Base-by-base conservation (phyloP, 2,329 filamentous ascomycete genomes). In the Alternaria burnsii region DNA sequence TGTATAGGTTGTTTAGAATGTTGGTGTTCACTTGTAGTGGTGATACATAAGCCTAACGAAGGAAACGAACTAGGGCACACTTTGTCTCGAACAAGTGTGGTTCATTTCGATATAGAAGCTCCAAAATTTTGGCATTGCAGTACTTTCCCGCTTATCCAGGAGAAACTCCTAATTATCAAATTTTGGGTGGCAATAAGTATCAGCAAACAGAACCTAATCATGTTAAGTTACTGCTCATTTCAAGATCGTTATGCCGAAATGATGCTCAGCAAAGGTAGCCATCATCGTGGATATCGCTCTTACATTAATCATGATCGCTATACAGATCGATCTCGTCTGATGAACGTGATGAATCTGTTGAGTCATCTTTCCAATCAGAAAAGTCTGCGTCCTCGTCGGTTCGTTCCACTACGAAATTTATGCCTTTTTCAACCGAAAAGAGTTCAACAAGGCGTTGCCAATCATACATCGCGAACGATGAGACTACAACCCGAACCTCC, bases 241-340 rank as follows among this genome's bases (percentile, higher is more conserved):
- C 38, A 20, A 40, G 4, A 40, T 40, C 22, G 18, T 18, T 22
- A 34, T 34, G 30, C 12, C 1, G 3, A 6, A 48, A 14, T 22
- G 14, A 34, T 18, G 20, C 18, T 7, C 11, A n/a, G 30, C 18
- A 48, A 34, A 48, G 30, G 46, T 30, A 20, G 30, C 7, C 34
- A 30, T 16, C 14, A 24, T 48, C 46, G 3, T 24, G 30, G 24
- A 14, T 32, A 24, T 22, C 5, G 28, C 46, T 11, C 10, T 22
- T 50, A 3, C 14, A 50, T 50, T 20, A 50, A 5, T 26, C 46
- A 34, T 59, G 40, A 28, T 62, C 51, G 14, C 65, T 60, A 20
- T 68, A 69, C 34, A 69, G 36, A 26, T 66, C 56, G 18, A 66
- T 58, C 16, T 69, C 67, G 46, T 65, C 54, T 3, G 65, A 67